Evolutionary conservation across 2,329 filamentous ascomycete species (phyloP), one percentile per base, ranked within the genome.

Genomic region (Ascochyta viciae-villosae): DNA sequence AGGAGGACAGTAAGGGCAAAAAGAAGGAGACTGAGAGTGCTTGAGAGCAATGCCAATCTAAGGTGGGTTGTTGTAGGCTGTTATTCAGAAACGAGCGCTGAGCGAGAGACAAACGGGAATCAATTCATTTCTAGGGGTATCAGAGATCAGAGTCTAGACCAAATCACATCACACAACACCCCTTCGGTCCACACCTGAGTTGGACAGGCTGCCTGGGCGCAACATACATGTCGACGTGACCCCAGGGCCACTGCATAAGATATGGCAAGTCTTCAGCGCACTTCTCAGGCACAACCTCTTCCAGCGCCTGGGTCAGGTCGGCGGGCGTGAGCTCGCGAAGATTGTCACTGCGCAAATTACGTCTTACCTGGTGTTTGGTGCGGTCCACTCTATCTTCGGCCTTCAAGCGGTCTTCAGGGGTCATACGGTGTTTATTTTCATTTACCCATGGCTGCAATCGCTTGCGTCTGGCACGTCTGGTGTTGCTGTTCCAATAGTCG

Each of bases 1-100:
- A 76, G 60, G 78, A 81, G 64, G 51, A 31, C 27, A 42, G 44
- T 16, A 43, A 52, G 54, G 24, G 33, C 41, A 45, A 26, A 29
- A 35, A 45, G 23, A 27, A 46, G n/a, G 23, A 34, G 40, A 23
- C 16, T 13, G 35, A 33, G 15, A 29, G n/a, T 24, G 41, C 16
- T 35, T 26, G 26, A 54, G 46, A 8, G n/a, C 8, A 3, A 9
- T 35, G 8, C 8, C 6, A 16, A n/a, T 35, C 7, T 16, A 3
- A n/a, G 15, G 33, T 16, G 8, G 33, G 15, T 16, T 35, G 8
- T 35, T 8, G 33, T 4, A 12, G 13, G 4, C 10, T 12, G 29
- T 33, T 10, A 15, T 4, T 12, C 29, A 15, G 10, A 12, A 10
- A 10, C 8, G 29, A 33, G 29, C 13, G 10, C 7, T 35, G 33